Evolutionary conservation across 495 filamentous ascomycete genomes (phyloP), one percentile per base, ranked within the genome.

Genomic region (Aspergillus biplanus): DNA sequence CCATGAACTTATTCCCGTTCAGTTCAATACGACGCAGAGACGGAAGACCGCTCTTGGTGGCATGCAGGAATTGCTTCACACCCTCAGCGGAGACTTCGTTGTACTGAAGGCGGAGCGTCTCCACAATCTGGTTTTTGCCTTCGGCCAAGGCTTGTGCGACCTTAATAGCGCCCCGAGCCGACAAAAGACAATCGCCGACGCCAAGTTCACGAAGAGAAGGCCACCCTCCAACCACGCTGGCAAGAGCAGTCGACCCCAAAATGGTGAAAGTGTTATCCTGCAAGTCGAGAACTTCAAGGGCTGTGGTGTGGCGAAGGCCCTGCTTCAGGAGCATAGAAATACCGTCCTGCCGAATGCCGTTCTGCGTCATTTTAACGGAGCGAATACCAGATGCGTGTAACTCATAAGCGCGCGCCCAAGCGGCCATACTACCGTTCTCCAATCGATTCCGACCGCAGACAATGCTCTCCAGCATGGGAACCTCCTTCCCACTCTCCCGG

Each of bases 261-360:
- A 87, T 66, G 7, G 96, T 98, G 71, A 98, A 98, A 11, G 95
- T 97, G 76, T 99, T 99, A 73, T 99, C 95, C 78, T 99, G 93
- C 66, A 99, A 76, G 82, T 99, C 95, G 39, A 98, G 73, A 48
- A 91, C 83, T 72, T 86, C 75, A 39, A 99, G 81, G 37, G 78
- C 77, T 21, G 71, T 80, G 35, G 89, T 84, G 64, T 89, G 82
- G 56, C 83, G 80, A 46, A 99, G 81, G 63, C 95, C 95, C 52
- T 92, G 81, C 62, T 83, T 86, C 53, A 99, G 71, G 52, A 99
- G 76, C 64, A 85, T 79, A 56, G 86, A 85, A 68, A 97, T 92
- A 62, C 95, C 95, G 77, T 97, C 92, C 71, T 94, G 92, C 35
- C 95, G 86, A 64, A 99, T 99, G 52, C 96, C 95, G 75, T 99